These are phyloP conservation scores for Yamadazyma tumulicola DNA, from an alignment of 805 yeast species.

Conservation along the genomic window DNA sequence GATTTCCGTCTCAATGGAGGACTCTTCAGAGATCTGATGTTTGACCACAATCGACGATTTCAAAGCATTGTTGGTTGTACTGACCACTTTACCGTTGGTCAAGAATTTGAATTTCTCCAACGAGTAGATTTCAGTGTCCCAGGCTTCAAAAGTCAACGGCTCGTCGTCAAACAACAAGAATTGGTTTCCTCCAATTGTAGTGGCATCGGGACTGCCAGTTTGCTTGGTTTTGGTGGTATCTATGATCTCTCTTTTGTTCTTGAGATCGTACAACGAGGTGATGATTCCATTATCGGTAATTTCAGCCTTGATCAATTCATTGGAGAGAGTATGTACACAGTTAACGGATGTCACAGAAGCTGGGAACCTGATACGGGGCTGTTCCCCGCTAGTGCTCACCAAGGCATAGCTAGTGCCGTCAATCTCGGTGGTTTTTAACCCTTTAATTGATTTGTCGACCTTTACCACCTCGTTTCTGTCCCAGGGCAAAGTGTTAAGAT, in stretches of 20 bases:
- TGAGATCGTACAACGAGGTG: conserved; percentile 59
- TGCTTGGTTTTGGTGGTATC: conserved; percentile 54
- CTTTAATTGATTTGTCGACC: conserved; percentile 18
- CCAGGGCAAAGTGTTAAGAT: conserved; percentile 68
- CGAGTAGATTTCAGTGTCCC: conserved; percentile 95
- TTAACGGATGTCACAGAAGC: conserved; percentile 41
- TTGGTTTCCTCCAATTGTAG: conserved; percentile 66
- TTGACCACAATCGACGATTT: conserved; percentile 61
- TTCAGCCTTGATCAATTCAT: conserved; percentile 56
- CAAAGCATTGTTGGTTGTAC: conserved; percentile 51
- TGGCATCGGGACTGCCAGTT: conserved; percentile 21
- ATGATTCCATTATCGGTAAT: conserved; percentile 54
- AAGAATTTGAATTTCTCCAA: conserved; percentile 62
- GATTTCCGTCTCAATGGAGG: conserved; percentile 63
- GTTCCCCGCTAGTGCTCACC: conserved; percentile 21
- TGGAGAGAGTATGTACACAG: conserved; percentile 46
- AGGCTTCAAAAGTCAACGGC: conserved; percentile 89
- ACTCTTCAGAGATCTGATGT: conserved; percentile 54
- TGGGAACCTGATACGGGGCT: conserved; percentile 37
- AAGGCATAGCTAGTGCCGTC: conserved; percentile 10
- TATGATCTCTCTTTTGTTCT: conserved; percentile 58
- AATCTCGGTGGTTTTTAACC: conserved; percentile 9
- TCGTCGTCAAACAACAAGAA: conserved; percentile 82
- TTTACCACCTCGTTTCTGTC: conserved; percentile 44
- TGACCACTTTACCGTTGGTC: conserved; percentile 34